Evolutionary conservation across 2,329 filamentous ascomycete genomes (phyloP), one percentile per base, ranked within the genome.

Genomic region (Aspergillus novofumigatus): DNA sequence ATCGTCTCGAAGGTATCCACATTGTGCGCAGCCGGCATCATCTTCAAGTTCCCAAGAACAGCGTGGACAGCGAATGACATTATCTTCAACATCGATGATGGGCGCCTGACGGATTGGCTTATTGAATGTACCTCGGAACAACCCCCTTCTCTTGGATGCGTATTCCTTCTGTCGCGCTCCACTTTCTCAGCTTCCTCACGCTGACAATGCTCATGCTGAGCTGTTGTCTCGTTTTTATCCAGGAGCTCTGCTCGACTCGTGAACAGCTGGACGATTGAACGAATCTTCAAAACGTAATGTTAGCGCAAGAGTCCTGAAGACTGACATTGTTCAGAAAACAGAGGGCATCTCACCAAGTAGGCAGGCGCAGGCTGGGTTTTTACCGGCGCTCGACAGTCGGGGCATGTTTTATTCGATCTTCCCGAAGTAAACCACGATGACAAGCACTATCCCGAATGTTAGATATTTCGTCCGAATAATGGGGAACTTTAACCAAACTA

Each of bases 21-120:
- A 89, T 21, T 78, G 74, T 23, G 67, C 60, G 64, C 86, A 90
- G 3, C 64, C 70, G 62, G 63, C 54, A 55, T 83, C 83, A 47
- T 86, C 84, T 66, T 86, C 83, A 49, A 89, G 75, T 69, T 89
- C 87, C 79, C 82, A 83, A 8, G 78, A 72, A 70, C 87, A 90
- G 2, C 74, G 61, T 1, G 86, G 86, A 68, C 87, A 90, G 61
- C 86, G 80, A 54, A 82, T 74, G 20, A 88, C 80, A 35, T 82
- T 81, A 67, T 89, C 86, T 66, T 80, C 79, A 35, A 80, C 73
- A 62, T 88, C 85, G 49, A 78, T 74, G 38, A 85, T 74, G 11
- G 82, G 73, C 64, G 59, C 52, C n/a, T 61, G 64, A 4, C 42
- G 32, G 42, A 65, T 68, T 2, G 63, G 9, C 42, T 58, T 65